Evolutionary conservation across 306 rosid genomes (phyloP).

Genomic region (Malus asiatica): DNA sequence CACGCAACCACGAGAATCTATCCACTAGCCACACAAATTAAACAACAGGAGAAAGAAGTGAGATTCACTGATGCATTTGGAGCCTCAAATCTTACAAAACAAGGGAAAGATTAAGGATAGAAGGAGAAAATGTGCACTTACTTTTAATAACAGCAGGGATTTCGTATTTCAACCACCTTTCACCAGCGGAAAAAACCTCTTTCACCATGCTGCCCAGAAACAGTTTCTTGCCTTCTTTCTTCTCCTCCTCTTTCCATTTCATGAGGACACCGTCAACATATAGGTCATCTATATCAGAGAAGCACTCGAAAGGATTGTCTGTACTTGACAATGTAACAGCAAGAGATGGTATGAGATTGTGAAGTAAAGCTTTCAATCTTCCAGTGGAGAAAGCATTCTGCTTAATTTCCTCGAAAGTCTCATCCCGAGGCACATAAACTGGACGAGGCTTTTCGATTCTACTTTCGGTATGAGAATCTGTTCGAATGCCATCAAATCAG

Average conservation of each 20-base stretch:
- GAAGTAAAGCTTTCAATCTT: slow-evolving; percentile 82
- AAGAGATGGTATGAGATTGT: slow-evolving; percentile 76
- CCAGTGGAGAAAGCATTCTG: slow-evolving; percentile 79
- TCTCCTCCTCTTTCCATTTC: slow-evolving; percentile 59
- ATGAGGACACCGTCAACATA: slow-evolving; percentile 63
- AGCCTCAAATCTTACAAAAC: background rate
- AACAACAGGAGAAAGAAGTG: slow-evolving; percentile 1
- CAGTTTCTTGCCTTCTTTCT: slow-evolving; percentile 23
- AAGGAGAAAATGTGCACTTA: slow-evolving; percentile 11
- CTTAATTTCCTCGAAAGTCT: slow-evolving; percentile 86
- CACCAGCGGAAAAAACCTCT: slow-evolving; percentile 44
- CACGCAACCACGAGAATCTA: slow-evolving; percentile 82
- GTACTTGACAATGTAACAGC: slow-evolving; percentile 72
- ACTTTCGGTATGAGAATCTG: slow-evolving; percentile 65
- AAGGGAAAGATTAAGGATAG: background rate
- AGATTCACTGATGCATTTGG: background rate
- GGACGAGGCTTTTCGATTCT: slow-evolving; percentile 95
- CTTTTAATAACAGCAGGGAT: slow-evolving; percentile 68
- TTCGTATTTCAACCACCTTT: slow-evolving; percentile 64
- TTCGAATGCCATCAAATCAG: slow-evolving; percentile 19
- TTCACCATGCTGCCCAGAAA: slow-evolving; percentile 48
- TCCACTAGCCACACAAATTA: slow-evolving; percentile 44
- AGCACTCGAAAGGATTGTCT: slow-evolving; percentile 74
- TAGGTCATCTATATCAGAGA: slow-evolving; percentile 83
- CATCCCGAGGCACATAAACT: slow-evolving; percentile 92